Evolutionary conservation across 1,139 yeast species (phyloP).

Genomic region (Yamadazyma membranifaciens): DNA sequence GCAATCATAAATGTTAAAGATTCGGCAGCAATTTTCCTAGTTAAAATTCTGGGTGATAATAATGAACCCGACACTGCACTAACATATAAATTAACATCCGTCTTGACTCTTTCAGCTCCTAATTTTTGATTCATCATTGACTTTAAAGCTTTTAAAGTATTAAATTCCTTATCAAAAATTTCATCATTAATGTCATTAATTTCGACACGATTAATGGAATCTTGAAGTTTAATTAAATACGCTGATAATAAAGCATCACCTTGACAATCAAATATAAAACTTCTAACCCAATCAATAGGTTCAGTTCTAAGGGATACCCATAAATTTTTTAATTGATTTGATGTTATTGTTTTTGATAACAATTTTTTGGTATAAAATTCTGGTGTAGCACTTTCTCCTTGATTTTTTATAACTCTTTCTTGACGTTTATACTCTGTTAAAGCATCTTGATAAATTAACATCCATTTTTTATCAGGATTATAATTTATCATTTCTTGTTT

Average conservation of each 20-base stretch:
- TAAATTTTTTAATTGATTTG: constrained; percentile 73
- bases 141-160: constrained; percentile 46
- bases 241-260: constrained; percentile 79
- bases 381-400: constrained; percentile 53
- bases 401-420: constrained; percentile 31
- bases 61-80: constrained; percentile 46
- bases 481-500: constrained; percentile 76
- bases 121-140: constrained; percentile 49
- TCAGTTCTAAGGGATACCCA: constrained; percentile 93
- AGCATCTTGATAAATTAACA: constrained; percentile 85
- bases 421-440: constrained; percentile 69
- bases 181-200: constrained; percentile 41
- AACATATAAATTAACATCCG: constrained; percentile 42
- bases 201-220: constrained; percentile 34
- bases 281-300: constrained; percentile 86
- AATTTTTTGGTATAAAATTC: constrained; percentile 76
- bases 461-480: constrained; percentile 82
- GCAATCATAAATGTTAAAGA: constrained; percentile 54
- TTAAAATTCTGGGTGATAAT: constrained; percentile 60
- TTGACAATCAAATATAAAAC: constrained; percentile 71
- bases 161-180: constrained; percentile 47
- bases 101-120: constrained; percentile 41
- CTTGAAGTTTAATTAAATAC: constrained; percentile 38
- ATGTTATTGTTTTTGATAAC: constrained; percentile 65
- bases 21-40: constrained; percentile 82